Conservation (phyloP, 495 filamentous ascomycete genomes). For the Penicillium lagena region DNA sequence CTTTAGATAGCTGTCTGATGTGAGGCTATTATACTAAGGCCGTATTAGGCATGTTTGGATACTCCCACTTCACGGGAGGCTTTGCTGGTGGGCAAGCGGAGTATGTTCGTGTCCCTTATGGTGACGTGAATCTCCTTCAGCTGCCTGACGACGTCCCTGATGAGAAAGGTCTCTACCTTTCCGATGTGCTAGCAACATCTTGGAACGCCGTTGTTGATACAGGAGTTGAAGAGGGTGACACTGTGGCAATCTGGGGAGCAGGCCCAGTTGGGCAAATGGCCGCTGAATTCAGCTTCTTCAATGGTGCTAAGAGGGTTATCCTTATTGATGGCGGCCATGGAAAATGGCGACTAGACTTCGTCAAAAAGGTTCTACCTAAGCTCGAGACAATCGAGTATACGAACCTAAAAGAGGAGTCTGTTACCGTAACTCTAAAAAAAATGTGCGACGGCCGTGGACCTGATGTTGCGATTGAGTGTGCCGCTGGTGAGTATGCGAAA, state of each 20-base stretch:
- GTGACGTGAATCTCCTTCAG: slow-evolving; percentile 72
- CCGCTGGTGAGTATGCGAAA: slow-evolving; percentile 80
- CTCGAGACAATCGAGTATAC: slow-evolving; percentile 55
- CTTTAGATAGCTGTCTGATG: neutral
- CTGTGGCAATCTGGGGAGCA: slow-evolving; percentile 56
- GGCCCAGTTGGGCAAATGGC: slow-evolving; percentile 68
- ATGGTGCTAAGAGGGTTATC: slow-evolving; percentile 72
- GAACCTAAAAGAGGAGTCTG: slow-evolving; percentile 47
- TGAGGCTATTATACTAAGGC: neutral
- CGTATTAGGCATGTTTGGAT: slow-evolving; percentile 41
- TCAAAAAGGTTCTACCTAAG: slow-evolving; percentile 57
- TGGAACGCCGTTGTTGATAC: slow-evolving; percentile 84
- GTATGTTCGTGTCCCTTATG: slow-evolving; percentile 76
- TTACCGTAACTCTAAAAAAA: slow-evolving; percentile 67
- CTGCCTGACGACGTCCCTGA: slow-evolving; percentile 78
- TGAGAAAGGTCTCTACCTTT: slow-evolving; percentile 79
- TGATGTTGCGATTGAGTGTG: slow-evolving; percentile 79
- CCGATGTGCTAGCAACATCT: slow-evolving; percentile 71
- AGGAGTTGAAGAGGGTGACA: slow-evolving; percentile 67
- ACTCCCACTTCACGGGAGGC: slow-evolving; percentile 72
- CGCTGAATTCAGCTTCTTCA: slow-evolving; percentile 64
- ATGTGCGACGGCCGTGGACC: slow-evolving; percentile 57
- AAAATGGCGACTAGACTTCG: slow-evolving; percentile 59
- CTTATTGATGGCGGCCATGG: slow-evolving; percentile 66
- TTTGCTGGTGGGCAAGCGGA: slow-evolving; percentile 89